phyloP scores from a whole-genome alignment of 768 basidiomycete genomes.

The Mrakia hoshinonis region DNA sequence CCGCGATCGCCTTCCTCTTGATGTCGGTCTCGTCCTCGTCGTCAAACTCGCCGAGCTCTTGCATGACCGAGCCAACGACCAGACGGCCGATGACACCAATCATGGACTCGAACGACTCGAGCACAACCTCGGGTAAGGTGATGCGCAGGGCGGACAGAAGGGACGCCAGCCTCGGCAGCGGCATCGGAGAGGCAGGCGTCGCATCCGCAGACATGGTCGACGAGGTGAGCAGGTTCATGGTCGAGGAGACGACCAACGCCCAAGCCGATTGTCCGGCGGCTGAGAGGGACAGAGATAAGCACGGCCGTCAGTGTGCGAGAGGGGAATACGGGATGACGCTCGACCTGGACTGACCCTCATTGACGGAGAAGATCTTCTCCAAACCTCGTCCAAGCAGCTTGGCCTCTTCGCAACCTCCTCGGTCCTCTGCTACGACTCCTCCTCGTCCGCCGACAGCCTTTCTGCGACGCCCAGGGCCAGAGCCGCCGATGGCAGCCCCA shows the following conservation, averaged over 20 bases:
- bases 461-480: background rate
- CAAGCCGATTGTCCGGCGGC: conserved; percentile 3
- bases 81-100: background rate
- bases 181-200: background rate
- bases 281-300: background rate
- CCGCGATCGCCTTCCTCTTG: background rate
- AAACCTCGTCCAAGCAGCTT: conserved; percentile 33
- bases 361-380: conserved; percentile 28
- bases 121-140: background rate
- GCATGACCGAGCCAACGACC: background rate
- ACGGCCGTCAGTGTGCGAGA: background rate
- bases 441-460: conserved; percentile 26
- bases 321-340: background rate
- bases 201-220: conserved; percentile 1
- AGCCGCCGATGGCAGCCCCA: conserved; percentile 28
- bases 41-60: conserved; percentile 13
- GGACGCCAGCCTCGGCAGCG: conserved; percentile 11
- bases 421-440: conserved; percentile 12
- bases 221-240: conserved; percentile 1
- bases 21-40: conserved; percentile 4
- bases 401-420: conserved; percentile 32
- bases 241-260: conserved; percentile 1
- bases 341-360: conserved; percentile 35
- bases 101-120: conserved; percentile 6
- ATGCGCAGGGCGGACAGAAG: conserved; percentile 16